Evolutionary conservation across 768 basidiomycete species (phyloP).

Genomic region (Lentinula aciculospora): DNA sequence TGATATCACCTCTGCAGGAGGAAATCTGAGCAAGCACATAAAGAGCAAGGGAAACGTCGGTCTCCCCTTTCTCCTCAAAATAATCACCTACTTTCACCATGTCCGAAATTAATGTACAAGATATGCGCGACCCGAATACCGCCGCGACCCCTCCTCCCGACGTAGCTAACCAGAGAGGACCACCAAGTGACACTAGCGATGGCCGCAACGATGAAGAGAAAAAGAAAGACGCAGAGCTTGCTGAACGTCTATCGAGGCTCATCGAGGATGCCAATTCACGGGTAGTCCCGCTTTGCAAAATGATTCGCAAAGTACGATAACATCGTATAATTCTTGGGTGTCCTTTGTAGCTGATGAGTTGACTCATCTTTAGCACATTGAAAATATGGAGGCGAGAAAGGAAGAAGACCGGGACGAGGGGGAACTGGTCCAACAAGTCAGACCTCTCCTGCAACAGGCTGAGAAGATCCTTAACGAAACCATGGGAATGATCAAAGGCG

Average conservation of each 20-base stretch:
- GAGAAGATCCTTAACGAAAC: slow-evolving; percentile 33
- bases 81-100: neutral
- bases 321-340: slow-evolving; percentile 22
- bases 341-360: neutral
- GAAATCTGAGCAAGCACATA: neutral
- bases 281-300: slow-evolving; percentile 23
- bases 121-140: slow-evolving; percentile 1
- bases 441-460: slow-evolving; percentile 29
- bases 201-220: slow-evolving; percentile 18
- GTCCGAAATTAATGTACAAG: slow-evolving; percentile 6
- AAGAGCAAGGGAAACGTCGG: neutral
- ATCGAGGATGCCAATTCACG: slow-evolving; percentile 28
- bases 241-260: slow-evolving; percentile 26
- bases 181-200: slow-evolving; percentile 10
- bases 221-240: slow-evolving; percentile 22
- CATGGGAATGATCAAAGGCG: slow-evolving; percentile 27
- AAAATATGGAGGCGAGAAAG: slow-evolving; percentile 25
- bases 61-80: neutral
- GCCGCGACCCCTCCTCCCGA: slow-evolving; percentile 2
- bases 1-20: slow-evolving; percentile 4
- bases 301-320: slow-evolving; percentile 31
- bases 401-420: slow-evolving; percentile 29
- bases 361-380: slow-evolving; percentile 22
- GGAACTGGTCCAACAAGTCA: slow-evolving; percentile 28
- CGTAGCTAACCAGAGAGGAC: neutral